Evolutionary conservation across 2,329 filamentous ascomycete genomes (phyloP).

Genomic region (Fusarium anguioides): DNA sequence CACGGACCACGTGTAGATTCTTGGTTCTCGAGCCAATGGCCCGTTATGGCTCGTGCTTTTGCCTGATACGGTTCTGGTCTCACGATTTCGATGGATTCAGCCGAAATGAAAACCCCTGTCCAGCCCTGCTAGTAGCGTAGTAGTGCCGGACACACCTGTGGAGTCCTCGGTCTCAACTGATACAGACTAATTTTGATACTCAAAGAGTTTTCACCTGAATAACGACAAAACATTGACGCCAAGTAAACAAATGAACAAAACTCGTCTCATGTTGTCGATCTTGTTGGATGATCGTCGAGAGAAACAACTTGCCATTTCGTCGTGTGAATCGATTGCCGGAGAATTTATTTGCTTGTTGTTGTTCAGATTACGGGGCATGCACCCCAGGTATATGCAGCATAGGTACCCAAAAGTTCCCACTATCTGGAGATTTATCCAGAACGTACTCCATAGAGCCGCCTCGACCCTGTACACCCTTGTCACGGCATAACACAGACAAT

Average conservation of each 20-base stretch:
- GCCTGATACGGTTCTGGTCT: background rate
- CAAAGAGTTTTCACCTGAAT: background rate
- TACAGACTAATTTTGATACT: background rate
- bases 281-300: background rate
- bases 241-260: background rate
- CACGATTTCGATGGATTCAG: background rate
- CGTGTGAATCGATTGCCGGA: background rate
- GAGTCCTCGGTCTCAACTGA: background rate
- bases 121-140: background rate
- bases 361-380: background rate
- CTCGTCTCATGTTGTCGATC: background rate
- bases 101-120: constrained; percentile 5
- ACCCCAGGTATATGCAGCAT: background rate
- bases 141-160: background rate
- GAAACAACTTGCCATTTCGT: background rate
- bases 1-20: background rate
- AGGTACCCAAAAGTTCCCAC: constrained; percentile 1
- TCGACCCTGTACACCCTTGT: background rate
- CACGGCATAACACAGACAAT: background rate
- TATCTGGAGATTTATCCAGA: background rate
- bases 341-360: background rate
- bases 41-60: background rate
- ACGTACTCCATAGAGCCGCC: background rate
- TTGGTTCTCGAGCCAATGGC: background rate
- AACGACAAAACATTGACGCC: background rate